Evolutionary conservation across 129 eudicot genomes (phyloP).

Genomic region (Escallonia rubra): DNA sequence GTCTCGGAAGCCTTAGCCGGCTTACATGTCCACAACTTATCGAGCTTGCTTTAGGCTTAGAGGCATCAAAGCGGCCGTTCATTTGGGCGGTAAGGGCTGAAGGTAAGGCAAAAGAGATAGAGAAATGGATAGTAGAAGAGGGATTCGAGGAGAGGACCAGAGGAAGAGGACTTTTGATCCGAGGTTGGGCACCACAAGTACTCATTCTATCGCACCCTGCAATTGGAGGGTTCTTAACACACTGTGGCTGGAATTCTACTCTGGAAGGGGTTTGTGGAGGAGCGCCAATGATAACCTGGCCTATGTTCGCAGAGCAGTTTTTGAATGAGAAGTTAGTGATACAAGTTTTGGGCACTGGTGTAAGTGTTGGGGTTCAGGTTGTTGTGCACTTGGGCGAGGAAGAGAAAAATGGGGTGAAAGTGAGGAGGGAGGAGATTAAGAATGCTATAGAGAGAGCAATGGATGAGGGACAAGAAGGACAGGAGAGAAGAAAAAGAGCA

Average conservation of each 20-base stretch:
- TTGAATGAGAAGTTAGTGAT: constrained; percentile 47
- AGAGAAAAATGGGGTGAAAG: constrained; percentile 24
- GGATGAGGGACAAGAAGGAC: constrained; percentile 34
- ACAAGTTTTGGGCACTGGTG: constrained; percentile 37
- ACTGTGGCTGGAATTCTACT: constrained; percentile 70
- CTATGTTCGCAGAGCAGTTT: constrained; percentile 53
- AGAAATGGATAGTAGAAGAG: constrained; percentile 36
- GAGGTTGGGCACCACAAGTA: constrained; percentile 73
- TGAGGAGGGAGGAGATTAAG: constrained; percentile 27
- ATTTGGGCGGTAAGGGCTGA: constrained; percentile 37
- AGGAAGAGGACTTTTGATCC: constrained; percentile 46
- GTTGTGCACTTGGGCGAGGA: constrained; percentile 31
- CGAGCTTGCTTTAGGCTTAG: constrained; percentile 43
- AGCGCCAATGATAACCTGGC: constrained; percentile 63
- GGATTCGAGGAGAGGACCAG: constrained; percentile 41
- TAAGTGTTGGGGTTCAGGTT: constrained; percentile 37
- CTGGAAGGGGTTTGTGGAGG: constrained; percentile 53
- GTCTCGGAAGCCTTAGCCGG: constrained; percentile 37
- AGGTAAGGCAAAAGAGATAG: constrained; percentile 14
- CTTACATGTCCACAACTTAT: constrained; percentile 26
- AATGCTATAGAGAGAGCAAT: constrained; percentile 30
- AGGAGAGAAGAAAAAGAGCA: constrained; percentile 32
- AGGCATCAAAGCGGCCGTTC: constrained; percentile 28
- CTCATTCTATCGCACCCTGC: constrained; percentile 52
- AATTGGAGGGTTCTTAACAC: constrained; percentile 57